These are phyloP conservation scores for Kalanchoe fedtschenkoi DNA, from an alignment of 164 flowering plant genomes.

Conservation along the genomic window DNA sequence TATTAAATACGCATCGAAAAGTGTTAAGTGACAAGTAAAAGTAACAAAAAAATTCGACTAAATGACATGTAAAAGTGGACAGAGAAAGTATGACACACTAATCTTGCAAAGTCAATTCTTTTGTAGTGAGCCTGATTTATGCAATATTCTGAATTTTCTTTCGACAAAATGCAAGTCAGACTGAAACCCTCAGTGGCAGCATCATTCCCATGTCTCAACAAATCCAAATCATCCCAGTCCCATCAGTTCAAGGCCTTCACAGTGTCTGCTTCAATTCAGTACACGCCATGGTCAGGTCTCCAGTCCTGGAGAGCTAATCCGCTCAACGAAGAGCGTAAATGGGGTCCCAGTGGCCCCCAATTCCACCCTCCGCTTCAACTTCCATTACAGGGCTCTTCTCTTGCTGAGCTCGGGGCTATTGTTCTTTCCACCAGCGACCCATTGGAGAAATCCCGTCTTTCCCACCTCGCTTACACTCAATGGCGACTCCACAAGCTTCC, in stretches of 20 bases:
- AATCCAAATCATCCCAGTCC: constrained; percentile 2
- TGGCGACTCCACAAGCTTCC: constrained; percentile 49
- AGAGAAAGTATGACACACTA: too few species aligned
- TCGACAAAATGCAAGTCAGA: background rate
- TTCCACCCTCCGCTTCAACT: constrained; percentile 9
- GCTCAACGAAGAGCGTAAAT: constrained; percentile 42
- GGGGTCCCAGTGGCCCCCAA: constrained; percentile 70
- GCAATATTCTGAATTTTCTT: too few species aligned
- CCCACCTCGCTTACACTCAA: constrained; percentile 61
- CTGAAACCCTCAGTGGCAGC: background rate
- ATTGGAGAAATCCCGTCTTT: constrained; percentile 50
- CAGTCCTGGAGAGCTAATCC: constrained; percentile 52
- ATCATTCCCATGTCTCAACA: constrained; percentile 7
- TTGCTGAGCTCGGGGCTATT: constrained; percentile 67
- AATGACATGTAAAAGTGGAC: too few species aligned
- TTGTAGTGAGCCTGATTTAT: too few species aligned
- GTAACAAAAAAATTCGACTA: too few species aligned
- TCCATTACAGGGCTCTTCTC: constrained; percentile 33
- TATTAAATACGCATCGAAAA: too few species aligned
- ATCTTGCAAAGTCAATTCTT: too few species aligned
- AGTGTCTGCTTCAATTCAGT: constrained; percentile 19
- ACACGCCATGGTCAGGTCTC: constrained; percentile 58
- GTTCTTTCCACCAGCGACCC: constrained; percentile 88
- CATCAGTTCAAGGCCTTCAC: constrained; percentile 9
- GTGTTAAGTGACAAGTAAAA: too few species aligned